Percentiles rank a stretch among this genome's conserved stretches.
Evolutionary conservation across 805 yeast genomes (phyloP).

Genomic region (Sugiyamaella valdiviana): DNA sequence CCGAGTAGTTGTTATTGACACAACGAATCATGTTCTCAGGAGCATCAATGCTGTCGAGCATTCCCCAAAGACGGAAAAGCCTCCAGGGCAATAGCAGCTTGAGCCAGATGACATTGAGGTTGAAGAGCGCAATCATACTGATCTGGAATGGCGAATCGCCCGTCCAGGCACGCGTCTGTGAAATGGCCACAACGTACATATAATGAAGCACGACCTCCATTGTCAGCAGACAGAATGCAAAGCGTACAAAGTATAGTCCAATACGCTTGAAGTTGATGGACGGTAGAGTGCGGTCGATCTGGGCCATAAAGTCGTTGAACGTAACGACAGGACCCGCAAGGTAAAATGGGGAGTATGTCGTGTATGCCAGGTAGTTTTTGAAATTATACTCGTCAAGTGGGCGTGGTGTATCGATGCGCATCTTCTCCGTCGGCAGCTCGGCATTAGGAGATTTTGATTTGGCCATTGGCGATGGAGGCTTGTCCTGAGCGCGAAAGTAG

Average conservation of each 20-base stretch:
- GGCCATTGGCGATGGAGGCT: slow-evolving; percentile 2
- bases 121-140: slow-evolving; percentile 89
- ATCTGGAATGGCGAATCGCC: slow-evolving; percentile 88
- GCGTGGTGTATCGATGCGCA: slow-evolving; percentile 52
- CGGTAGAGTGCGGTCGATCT: slow-evolving; percentile 46
- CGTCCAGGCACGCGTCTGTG: slow-evolving; percentile 83
- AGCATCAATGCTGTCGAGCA: slow-evolving; percentile 88
- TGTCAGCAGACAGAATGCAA: slow-evolving; percentile 64
- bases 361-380: slow-evolving; percentile 66
- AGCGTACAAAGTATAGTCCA: slow-evolving; percentile 56
- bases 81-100: slow-evolving; percentile 95
- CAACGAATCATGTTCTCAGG: slow-evolving; percentile 98
- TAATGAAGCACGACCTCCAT: slow-evolving; percentile 89
- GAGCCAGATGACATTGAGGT: slow-evolving; percentile 86
- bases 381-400: slow-evolving; percentile 54
- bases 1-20: slow-evolving; percentile 88
- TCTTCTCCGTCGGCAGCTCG: slow-evolving; percentile 44
- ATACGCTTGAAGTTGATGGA: slow-evolving; percentile 53
- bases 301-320: slow-evolving; percentile 84
- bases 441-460: background rate
- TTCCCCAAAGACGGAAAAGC: slow-evolving; percentile 84
- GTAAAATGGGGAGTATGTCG: slow-evolving; percentile 80
- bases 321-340: slow-evolving; percentile 94
- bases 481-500: slow-evolving; percentile 33
- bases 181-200: slow-evolving; percentile 89